These are phyloP conservation scores for Alternaria triticimaculans DNA, from an alignment of 2,329 filamentous ascomycete genomes.

Conservation along the genomic window DNA sequence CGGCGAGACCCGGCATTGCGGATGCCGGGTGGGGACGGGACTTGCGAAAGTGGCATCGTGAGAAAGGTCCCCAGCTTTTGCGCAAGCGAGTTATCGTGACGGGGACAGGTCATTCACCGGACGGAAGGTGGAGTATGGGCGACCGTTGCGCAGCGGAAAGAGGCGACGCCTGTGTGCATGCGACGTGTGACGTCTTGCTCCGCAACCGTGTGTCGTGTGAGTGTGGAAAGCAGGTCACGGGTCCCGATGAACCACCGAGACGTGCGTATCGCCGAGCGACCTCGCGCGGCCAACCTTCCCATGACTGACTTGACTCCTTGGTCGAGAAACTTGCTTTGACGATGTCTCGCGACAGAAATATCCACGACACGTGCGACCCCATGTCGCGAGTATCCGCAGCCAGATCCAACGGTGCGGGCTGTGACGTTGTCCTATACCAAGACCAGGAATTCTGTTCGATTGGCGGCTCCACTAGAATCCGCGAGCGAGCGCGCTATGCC, in stretches of 20 bases:
- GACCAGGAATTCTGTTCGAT: conserved; percentile 10
- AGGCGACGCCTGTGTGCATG: background rate
- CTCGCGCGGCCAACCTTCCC: background rate
- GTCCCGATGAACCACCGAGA: conserved; percentile 6
- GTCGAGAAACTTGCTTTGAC: background rate
- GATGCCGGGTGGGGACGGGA: conserved; percentile 2
- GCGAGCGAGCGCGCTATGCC: conserved; percentile 8
- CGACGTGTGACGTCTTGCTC: background rate
- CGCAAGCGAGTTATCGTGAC: background rate
- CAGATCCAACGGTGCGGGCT: conserved; percentile 6
- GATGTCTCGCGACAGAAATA: background rate
- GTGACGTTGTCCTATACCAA: conserved; percentile 6
- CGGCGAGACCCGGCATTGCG: conserved; percentile 17
- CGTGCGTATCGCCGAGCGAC: background rate
- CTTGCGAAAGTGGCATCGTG: background rate
- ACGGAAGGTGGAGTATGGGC: background rate
- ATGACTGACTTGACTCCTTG: background rate
- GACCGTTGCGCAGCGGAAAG: background rate
- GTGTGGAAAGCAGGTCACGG: background rate
- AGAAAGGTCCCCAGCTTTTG: background rate
- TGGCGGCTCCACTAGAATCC: conserved; percentile 8
- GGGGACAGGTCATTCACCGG: conserved; percentile 2
- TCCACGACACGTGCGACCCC: background rate
- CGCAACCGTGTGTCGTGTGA: conserved; percentile 1
- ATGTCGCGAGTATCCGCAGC: conserved; percentile 1